These are phyloP conservation scores for Meira miltonrushii DNA, from an alignment of 1,284 basidiomycete genomes.

Conservation along the genomic window DNA sequence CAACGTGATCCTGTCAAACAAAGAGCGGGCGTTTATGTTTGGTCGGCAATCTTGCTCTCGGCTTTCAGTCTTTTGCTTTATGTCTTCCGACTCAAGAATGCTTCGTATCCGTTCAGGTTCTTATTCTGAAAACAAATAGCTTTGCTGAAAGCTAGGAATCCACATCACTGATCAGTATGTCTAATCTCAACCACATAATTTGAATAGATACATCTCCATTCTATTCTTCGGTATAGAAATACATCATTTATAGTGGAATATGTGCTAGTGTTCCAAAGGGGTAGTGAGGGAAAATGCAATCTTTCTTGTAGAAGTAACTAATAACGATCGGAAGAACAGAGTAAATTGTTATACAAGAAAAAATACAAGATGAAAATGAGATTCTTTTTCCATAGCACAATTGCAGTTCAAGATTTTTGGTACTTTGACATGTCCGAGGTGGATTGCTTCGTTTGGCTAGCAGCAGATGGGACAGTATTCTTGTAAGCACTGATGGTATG, in stretches of 20 bases:
- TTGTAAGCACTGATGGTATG: neutral
- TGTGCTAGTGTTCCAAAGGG: too few species aligned
- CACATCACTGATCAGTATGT: neutral
- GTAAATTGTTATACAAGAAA: too few species aligned
- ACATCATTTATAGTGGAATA: too few species aligned
- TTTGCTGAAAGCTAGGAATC: neutral
- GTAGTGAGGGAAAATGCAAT: too few species aligned
- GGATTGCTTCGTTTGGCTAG: too few species aligned
- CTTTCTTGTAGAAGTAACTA: too few species aligned
- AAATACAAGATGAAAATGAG: too few species aligned
- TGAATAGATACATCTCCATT: neutral
- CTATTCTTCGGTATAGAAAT: neutral
- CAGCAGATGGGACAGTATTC: too few species aligned
- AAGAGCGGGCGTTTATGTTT: constrained; percentile 79
- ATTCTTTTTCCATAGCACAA: too few species aligned
- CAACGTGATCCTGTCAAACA: constrained; percentile 71
- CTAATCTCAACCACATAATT: neutral
- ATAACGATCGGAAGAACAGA: too few species aligned
- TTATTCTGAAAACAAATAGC: constrained; percentile 6
- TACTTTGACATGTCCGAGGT: too few species aligned
- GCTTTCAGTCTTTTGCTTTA: constrained; percentile 83
- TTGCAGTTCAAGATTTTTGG: too few species aligned
- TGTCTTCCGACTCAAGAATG: constrained; percentile 84
- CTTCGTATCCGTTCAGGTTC: constrained; percentile 54
- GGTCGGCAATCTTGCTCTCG: constrained; percentile 74